Evolutionary conservation across 805 yeast genomes (phyloP).

Genomic region (Candida pseudoglaebosa): DNA sequence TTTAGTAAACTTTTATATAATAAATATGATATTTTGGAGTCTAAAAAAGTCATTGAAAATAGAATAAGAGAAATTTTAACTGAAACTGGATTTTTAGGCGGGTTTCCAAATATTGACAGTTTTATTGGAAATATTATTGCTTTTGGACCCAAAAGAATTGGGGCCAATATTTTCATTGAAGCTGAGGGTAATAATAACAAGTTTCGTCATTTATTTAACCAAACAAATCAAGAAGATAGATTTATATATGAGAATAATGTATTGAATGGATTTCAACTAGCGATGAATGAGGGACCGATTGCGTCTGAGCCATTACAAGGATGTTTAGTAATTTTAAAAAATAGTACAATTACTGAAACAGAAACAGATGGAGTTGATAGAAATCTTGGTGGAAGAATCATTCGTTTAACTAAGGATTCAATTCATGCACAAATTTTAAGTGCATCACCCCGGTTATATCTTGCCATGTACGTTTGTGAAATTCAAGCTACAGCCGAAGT

Average conservation of each 20-base stretch:
- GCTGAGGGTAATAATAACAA: conserved; percentile 25
- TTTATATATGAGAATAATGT: conserved; percentile 56
- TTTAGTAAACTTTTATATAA: conserved; percentile 32
- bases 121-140: conserved; percentile 42
- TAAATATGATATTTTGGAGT: conserved; percentile 4
- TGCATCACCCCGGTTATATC: conserved; percentile 85
- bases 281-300: conserved; percentile 81
- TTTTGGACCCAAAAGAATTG: conserved; percentile 75
- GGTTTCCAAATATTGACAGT: conserved; percentile 14
- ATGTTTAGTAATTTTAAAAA: conserved; percentile 46
- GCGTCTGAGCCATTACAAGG: conserved; percentile 88
- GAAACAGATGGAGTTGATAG: conserved; percentile 26
- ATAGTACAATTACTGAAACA: conserved; percentile 17
- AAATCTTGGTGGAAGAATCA: conserved; percentile 65
- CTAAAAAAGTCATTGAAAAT: conserved; percentile 6
- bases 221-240: conserved; percentile 10
- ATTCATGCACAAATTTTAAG: conserved; percentile 68
- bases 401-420: conserved; percentile 66
- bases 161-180: conserved; percentile 73
- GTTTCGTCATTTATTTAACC: conserved; percentile 26
- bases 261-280: conserved; percentile 79
- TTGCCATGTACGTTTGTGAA: conserved; percentile 92
- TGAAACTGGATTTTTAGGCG: conserved; percentile 8
- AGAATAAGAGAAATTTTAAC: conserved; percentile 10
- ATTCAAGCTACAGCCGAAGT: conserved; percentile 95